Evolutionary conservation across 768 basidiomycete species (phyloP).

Genomic region (Lyophyllum semitale): DNA sequence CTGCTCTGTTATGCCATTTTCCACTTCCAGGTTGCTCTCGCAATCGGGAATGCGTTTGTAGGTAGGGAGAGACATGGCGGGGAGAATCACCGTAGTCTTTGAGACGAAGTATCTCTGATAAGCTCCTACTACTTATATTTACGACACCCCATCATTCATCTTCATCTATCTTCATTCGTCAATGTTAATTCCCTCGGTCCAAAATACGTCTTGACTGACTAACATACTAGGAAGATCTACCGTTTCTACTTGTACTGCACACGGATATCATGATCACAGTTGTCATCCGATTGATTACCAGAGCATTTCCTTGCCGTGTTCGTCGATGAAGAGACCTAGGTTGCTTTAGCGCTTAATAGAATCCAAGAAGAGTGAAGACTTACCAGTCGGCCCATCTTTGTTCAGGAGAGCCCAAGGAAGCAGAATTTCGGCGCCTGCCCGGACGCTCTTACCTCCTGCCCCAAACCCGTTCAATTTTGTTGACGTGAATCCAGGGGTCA

Average conservation of each 20-base stretch:
- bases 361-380: conserved; percentile 7
- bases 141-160: too few species aligned
- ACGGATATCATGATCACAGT: too few species aligned
- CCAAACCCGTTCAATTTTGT: conserved; percentile 42
- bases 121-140: too few species aligned
- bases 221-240: too few species aligned
- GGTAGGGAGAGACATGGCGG: conserved; percentile 12
- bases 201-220: too few species aligned
- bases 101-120: too few species aligned
- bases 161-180: too few species aligned
- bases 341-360: neutral
- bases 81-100: too few species aligned
- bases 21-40: neutral
- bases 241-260: too few species aligned
- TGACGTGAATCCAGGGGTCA: conserved; percentile 61
- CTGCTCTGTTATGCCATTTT: neutral
- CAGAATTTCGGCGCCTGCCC: conserved; percentile 35
- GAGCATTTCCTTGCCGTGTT: conserved; percentile 29
- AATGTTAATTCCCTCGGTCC: too few species aligned
- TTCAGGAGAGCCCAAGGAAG: conserved; percentile 42
- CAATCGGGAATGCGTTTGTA: conserved; percentile 6
- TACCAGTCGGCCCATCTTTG: conserved; percentile 40
- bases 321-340: conserved; percentile 34
- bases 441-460: conserved; percentile 37
- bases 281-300: conserved; percentile 4